Base-by-base conservation (phyloP, 345 rosid species). In the Eucalyptus lansdowneana region DNA sequence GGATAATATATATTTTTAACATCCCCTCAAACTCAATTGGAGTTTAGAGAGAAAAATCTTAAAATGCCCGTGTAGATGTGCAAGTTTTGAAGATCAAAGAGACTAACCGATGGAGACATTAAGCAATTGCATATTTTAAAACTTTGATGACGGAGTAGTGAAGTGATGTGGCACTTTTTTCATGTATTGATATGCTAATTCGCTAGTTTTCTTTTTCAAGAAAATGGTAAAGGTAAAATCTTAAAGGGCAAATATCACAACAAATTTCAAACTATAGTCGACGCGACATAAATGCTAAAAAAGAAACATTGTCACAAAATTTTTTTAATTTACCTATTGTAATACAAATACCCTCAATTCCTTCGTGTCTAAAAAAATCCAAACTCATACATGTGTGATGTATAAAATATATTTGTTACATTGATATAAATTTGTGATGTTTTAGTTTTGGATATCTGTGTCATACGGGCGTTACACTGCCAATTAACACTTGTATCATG, bases 341-440 rank as follows among this genome's bases (percentile, higher is more conserved):
- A 24, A 56, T 56, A 8, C 6, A 21, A 22, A 56, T 56, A 21
- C 1, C 8, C 5, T 56, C 29, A 56, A 4, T 56, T 56, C 24
- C 0, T 56, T 24, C 0, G 1, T 24, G 3, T 22, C 1, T 5
- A 60, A 19, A 19, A 56, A 56, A 24, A 9, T 0, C 3, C 3
- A 24, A 56, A 24, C 9, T 2, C 29, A 56, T 22, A 22, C 3
- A 56, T 9, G 29, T 24, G 13, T 56, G 13, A 9, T 8, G 60
- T 21, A 2, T 54, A 54, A 2, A 21, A 19, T 54, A 54, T 21
- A 54, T 4, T 54, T 4, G 58, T 16, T 16, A 51, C 9, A 51
- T 51, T 3, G 2, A 51, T 51, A 51, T 51, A 51, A 50, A 16
- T 51, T 3, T 7, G 2, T 2, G 7, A 2, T 51, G 50, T 50